Percentiles rank a stretch among this genome's conserved stretches.
These are phyloP conservation scores for Kernera saxatilis DNA, from an alignment of 345 rosid genomes.

Conservation along the genomic window DNA sequence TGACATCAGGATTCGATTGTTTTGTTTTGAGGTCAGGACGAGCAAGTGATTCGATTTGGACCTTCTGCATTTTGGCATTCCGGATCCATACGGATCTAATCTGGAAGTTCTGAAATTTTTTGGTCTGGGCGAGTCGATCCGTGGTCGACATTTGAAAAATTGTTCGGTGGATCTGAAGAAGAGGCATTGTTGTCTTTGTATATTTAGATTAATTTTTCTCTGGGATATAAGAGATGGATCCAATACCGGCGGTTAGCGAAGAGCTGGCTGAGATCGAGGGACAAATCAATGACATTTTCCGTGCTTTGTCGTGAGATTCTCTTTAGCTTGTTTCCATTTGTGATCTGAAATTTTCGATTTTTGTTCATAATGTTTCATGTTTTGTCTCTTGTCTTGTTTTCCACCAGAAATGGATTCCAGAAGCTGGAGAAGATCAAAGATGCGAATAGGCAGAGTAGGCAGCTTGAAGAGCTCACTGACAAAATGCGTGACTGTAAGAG, in stretches of 20 bases:
- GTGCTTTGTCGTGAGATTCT: conserved; percentile 72
- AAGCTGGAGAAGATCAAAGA: conserved; percentile 96
- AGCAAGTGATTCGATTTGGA: conserved; percentile 2
- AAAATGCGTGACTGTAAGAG: conserved; percentile 97
- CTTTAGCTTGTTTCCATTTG: not conserved
- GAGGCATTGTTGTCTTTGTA: conserved; percentile 7
- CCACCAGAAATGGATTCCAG: conserved; percentile 83
- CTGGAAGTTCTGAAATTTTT: no score
- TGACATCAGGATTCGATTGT: conserved; percentile 4
- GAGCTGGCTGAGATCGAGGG: conserved; percentile 87
- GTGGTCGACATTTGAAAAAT: not conserved
- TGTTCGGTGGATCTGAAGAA: conserved; percentile 26
- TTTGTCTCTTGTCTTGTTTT: not conserved
- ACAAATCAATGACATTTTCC: conserved; percentile 77
- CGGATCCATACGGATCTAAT: conserved; percentile 28
- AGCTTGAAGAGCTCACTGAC: conserved; percentile 90
- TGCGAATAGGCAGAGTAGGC: conserved; percentile 80
- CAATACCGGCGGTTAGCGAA: conserved; percentile 60
- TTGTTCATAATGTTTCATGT: not conserved
- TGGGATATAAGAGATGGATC: conserved; percentile 42
- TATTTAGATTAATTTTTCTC: not conserved
- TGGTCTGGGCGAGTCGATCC: conserved; percentile 19
- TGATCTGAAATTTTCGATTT: not conserved
- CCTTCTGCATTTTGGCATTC: not conserved
- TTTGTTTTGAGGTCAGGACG: conserved; percentile 7